These are phyloP conservation scores for Oehlia diaphana DNA, from an alignment of 192 early-diverging fungal genomes.

Conservation along the genomic window DNA sequence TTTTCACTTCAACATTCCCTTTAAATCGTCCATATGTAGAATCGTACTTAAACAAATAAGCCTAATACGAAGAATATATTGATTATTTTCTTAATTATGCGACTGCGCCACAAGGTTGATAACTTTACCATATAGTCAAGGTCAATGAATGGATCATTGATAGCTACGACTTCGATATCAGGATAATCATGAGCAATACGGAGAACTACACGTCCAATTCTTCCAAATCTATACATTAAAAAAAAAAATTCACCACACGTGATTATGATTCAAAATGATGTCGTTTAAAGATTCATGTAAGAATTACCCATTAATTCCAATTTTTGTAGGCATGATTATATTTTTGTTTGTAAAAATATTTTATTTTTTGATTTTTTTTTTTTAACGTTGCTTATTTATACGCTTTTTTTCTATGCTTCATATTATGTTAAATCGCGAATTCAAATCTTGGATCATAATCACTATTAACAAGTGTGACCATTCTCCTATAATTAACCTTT, in stretches of 20 bases:
- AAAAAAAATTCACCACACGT: neutral
- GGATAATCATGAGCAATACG: slow-evolving; percentile 79
- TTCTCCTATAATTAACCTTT: too few species aligned
- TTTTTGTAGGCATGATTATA: slow-evolving; percentile 36
- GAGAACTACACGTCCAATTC: slow-evolving; percentile 97
- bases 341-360: neutral
- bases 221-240: slow-evolving; percentile 71
- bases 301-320: slow-evolving; percentile 64
- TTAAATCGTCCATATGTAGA: slow-evolving; percentile 96
- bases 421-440: too few species aligned
- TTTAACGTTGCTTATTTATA: neutral
- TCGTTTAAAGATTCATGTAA: neutral
- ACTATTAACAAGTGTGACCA: too few species aligned
- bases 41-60: slow-evolving; percentile 98
- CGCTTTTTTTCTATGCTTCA: neutral
- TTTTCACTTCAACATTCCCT: slow-evolving; percentile 62
- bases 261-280: neutral
- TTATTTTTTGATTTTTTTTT: neutral
- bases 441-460: too few species aligned
- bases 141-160: slow-evolving; percentile 98
- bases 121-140: slow-evolving; percentile 84
- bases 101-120: neutral
- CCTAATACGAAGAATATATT: slow-evolving; percentile 31
- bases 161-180: slow-evolving; percentile 79
- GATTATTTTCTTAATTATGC: neutral